Evolutionary conservation across 768 basidiomycete genomes (phyloP), one percentile per base, ranked within the genome.

Genomic region (Boletus coccyginus): DNA sequence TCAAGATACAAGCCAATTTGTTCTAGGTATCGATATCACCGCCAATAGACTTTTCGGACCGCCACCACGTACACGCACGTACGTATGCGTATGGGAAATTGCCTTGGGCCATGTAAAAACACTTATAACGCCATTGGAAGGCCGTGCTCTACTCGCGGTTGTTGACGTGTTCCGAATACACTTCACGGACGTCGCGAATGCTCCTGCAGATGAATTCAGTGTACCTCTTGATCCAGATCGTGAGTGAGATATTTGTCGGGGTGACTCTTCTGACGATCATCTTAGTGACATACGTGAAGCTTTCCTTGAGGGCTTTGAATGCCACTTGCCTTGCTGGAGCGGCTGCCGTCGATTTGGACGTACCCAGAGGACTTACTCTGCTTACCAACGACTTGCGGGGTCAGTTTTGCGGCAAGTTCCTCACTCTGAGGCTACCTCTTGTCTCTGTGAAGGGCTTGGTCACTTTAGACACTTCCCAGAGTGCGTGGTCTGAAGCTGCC

Each of bases 51-150:
- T 98, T 12, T 96, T 97, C 66, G 96, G 96, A 9, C 91, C 92
- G 13, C 84, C 86, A 55, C 96, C 96, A 8, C 81, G 83, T 4
- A 90, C 90, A 0, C 73, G 89, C 2, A 87, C 93, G 2, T 98
- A 98, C 65, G 76, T 96, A 7, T 98, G 95, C 67, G 81, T 97
- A 14, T 98, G 96, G 96, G 93, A 96, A 65, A 81, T 95, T 44
- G 74, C 74, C n/a, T 36, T 94, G 17, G 92, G 92, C 7, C 67
- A 77, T 35, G 66, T 91, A 46, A 86, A 83, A 63, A 78, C 78
- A 0, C 65, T 78, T 27, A 57, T 87, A 19, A 81, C 86, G 2
- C 82, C 86, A 9, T 67, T 72, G 16, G 81, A 92, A 60, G 74
- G 74, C 7, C 73, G 75, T 57, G 61, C 80, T 16, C 62, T 94